Evolutionary conservation across 1,284 basidiomycete species (phyloP), one percentile per base, ranked within the genome.

Genomic region (Schizophyllum commune): DNA sequence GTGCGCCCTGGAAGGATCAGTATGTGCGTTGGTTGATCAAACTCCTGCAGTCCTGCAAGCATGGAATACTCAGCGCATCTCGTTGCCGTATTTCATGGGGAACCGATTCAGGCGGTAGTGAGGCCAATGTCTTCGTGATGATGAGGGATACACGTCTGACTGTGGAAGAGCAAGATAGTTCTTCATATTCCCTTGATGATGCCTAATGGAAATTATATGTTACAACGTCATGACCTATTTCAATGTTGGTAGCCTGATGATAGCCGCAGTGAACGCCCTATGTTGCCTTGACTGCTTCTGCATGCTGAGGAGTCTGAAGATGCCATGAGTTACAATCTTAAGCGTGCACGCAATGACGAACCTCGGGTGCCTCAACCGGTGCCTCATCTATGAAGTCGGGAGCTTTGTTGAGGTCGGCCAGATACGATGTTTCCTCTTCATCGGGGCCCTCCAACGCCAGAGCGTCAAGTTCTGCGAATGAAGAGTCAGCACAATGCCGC

Each of bases 301-400:
- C 39, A 11, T 47, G 13, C 57, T 34, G 33, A 60, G 55, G 22
- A 11, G 32, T 34, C 47, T 20, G 32, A 47, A 60, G 19, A 60
- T 34, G 54, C 33, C 39, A 7, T 52, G 21, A 65, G 33, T 13
- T n/a, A n/a, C n/a, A n/a, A n/a, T n/a, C n/a, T n/a, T n/a, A n/a
- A n/a, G n/a, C n/a, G n/a, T n/a, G n/a, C n/a, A n/a, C n/a, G n/a
- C n/a, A 21, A 5, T 17, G 19, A 56, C 74, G 57, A 61, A 85
- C 89, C 77, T 90, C 86, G 61, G 70, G 69, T 22, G 79, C 51
- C 67, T 89, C 88, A n/a, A 85, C 74, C 21, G 94, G 94, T 32
- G 90, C 77, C 62, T 94, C 87, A 70, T 97, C 94, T 17, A 96
- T 78, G 72, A 96, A 95, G 72, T 96, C 94, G 56, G 95, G 95